Evolutionary conservation across 805 yeast species (phyloP).

Genomic region (Candida peoriensis): DNA sequence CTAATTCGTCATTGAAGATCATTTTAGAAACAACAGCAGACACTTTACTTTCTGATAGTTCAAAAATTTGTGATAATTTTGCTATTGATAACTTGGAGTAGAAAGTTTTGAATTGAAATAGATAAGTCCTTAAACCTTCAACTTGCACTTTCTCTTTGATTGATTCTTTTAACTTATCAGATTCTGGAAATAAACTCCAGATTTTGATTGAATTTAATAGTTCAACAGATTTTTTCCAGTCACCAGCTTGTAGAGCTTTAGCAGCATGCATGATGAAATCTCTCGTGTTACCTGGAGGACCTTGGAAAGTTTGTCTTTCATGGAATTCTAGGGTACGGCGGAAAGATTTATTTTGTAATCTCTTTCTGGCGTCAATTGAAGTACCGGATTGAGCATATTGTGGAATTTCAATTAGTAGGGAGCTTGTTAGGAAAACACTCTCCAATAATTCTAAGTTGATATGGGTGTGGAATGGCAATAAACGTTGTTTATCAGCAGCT

Average conservation of each 20-base stretch:
- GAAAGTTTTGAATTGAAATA: conserved; percentile 75
- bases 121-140: conserved; percentile 90
- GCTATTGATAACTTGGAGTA: conserved; percentile 69
- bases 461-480: conserved; percentile 97
- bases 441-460: conserved; percentile 93
- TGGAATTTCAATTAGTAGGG: conserved; percentile 89
- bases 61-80: conserved; percentile 62
- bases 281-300: conserved; percentile 95
- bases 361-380: conserved; percentile 53
- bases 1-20: conserved; percentile 72
- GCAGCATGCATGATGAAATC: conserved; percentile 94
- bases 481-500: conserved; percentile 66
- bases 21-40: conserved; percentile 63
- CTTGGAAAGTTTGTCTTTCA: conserved; percentile 91
- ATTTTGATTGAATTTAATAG: conserved; percentile 72
- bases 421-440: conserved; percentile 86
- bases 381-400: conserved; percentile 68
- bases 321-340: conserved; percentile 87
- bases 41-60: conserved; percentile 51
- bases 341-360: conserved; percentile 73
- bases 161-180: conserved; percentile 63
- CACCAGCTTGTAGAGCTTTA: conserved; percentile 78
- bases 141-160: conserved; percentile 74
- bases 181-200: conserved; percentile 77
- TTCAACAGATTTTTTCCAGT: conserved; percentile 76